A percentile compares a stretch with the other conserved stretches of the same genome.
phyloP scores from a whole-genome alignment of 768 basidiomycete genomes.

The Fomitopsis serialis region DNA sequence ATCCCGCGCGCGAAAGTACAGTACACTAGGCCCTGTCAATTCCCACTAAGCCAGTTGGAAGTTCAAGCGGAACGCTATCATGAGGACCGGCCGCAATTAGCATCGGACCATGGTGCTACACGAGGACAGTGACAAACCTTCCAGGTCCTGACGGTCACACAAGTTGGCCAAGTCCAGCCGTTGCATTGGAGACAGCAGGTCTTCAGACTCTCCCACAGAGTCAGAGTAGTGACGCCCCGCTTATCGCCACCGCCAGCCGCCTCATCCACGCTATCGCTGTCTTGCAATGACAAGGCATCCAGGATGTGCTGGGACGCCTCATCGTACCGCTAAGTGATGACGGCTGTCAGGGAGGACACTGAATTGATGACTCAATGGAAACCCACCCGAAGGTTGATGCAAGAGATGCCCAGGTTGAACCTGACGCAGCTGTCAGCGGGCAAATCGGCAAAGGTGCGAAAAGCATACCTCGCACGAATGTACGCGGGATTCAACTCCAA shows the following conservation, averaged over 20 bases:
- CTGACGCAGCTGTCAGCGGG: conserved; percentile 34
- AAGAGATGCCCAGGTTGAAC: conserved; percentile 92
- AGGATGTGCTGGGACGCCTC: conserved; percentile 85
- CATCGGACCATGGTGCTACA: too few species aligned
- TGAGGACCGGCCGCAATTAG: too few species aligned
- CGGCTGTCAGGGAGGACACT: neutral
- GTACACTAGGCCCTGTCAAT: neutral
- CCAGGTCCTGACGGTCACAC: conserved; percentile 70
- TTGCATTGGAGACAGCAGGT: conserved; percentile 80
- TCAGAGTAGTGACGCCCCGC: conserved; percentile 69
- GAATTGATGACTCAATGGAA: neutral
- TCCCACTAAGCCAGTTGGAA: conserved; percentile 6
- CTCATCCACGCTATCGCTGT: conserved; percentile 69
- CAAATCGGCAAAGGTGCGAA: too few species aligned
- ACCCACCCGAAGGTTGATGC: conserved; percentile 77
- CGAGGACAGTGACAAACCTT: conserved; percentile 33
- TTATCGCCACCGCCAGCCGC: conserved; percentile 38
- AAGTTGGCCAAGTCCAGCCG: conserved; percentile 69
- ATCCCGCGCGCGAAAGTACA: neutral
- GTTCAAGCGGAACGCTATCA: conserved; percentile 18
- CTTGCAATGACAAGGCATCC: conserved; percentile 86
- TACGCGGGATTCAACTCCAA: conserved; percentile 85
- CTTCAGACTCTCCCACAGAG: conserved; percentile 86
- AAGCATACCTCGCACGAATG: conserved; percentile 73
- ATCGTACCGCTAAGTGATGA: conserved; percentile 57